phyloP scores from a whole-genome alignment of 1,284 basidiomycete species.

The Trichosporon coremiiforme region DNA sequence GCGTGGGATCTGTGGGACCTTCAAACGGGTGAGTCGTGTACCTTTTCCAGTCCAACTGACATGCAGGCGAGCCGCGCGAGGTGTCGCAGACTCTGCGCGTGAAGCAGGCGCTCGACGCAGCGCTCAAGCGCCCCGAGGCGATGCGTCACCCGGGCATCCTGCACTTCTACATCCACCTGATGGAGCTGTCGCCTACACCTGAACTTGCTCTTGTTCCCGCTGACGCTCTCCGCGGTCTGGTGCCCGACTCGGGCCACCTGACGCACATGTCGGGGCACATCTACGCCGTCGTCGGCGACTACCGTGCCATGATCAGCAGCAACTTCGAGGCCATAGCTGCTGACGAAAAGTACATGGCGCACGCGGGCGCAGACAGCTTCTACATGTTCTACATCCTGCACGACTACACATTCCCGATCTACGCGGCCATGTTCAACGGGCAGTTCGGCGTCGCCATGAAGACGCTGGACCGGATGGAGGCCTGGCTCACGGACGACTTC shows the following conservation, averaged over 20 bases:
- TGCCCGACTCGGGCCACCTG: constrained; percentile 50
- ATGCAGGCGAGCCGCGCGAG: constrained; percentile 27
- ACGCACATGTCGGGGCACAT: constrained; percentile 53
- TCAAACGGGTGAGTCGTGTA: constrained; percentile 34
- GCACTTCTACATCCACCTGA: constrained; percentile 52
- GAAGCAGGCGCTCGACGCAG: constrained; percentile 40
- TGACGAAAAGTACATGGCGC: constrained; percentile 43
- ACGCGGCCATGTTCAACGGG: constrained; percentile 50
- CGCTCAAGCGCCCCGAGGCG: constrained; percentile 26
- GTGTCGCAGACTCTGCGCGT: constrained; percentile 37
- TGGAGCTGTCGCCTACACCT: constrained; percentile 46
- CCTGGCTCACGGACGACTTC: constrained; percentile 36
- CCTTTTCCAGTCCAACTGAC: background rate
- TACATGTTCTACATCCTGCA: constrained; percentile 52
- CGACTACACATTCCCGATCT: constrained; percentile 46
- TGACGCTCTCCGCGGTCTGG: constrained; percentile 40
- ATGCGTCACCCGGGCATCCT: constrained; percentile 45
- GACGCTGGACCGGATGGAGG: constrained; percentile 43
- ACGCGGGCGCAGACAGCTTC: constrained; percentile 32
- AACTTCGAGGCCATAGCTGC: constrained; percentile 42
- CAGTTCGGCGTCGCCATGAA: constrained; percentile 40
- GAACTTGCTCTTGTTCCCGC: constrained; percentile 43
- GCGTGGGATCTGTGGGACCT: constrained; percentile 53
- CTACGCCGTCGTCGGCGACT: constrained; percentile 51
- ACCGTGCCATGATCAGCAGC: constrained; percentile 41